Percentiles rank a stretch among this genome's conserved stretches.
Conservation (phyloP, 2,329 filamentous ascomycete species). For the Cladosporium colombiae region DNA sequence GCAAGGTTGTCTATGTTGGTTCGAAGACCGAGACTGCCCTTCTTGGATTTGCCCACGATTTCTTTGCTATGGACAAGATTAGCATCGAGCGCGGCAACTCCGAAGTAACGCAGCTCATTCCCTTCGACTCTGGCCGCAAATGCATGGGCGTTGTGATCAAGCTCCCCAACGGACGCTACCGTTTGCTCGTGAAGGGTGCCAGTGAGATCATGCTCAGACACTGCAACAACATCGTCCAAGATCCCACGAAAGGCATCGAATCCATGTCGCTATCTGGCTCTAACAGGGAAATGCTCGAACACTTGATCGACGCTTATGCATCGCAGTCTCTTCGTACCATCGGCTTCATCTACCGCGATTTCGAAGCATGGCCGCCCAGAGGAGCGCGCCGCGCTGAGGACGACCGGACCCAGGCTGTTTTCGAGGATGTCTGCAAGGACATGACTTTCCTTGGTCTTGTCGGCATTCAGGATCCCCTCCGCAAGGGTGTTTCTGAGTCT, state of each 20-base stretch:
- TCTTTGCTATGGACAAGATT: conserved; percentile 64
- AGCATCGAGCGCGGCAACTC: conserved; percentile 63
- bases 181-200: conserved; percentile 57
- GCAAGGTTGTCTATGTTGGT: conserved; percentile 63
- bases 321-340: conserved; percentile 81
- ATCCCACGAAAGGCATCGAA: conserved; percentile 60
- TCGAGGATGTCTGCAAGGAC: conserved; percentile 68
- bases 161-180: conserved; percentile 53
- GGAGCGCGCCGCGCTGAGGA: conserved; percentile 61
- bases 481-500: conserved; percentile 66
- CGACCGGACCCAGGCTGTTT: conserved; percentile 62
- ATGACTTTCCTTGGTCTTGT: conserved; percentile 74
- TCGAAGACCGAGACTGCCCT: conserved; percentile 78
- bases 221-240: conserved; percentile 56
- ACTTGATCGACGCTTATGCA: conserved; percentile 76
- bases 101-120: conserved; percentile 57
- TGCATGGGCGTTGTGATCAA: conserved; percentile 69
- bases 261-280: conserved; percentile 56
- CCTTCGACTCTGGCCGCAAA: conserved; percentile 66
- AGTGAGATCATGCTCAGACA: conserved; percentile 53
- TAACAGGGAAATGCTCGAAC: conserved; percentile 60
- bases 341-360: conserved; percentile 79
- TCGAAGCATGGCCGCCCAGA: conserved; percentile 76
- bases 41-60: conserved; percentile 66
- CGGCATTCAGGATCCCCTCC: conserved; percentile 73